Evolutionary conservation across 148 eudicot species (phyloP).

Genomic region (Rhododendron williamsianum): DNA sequence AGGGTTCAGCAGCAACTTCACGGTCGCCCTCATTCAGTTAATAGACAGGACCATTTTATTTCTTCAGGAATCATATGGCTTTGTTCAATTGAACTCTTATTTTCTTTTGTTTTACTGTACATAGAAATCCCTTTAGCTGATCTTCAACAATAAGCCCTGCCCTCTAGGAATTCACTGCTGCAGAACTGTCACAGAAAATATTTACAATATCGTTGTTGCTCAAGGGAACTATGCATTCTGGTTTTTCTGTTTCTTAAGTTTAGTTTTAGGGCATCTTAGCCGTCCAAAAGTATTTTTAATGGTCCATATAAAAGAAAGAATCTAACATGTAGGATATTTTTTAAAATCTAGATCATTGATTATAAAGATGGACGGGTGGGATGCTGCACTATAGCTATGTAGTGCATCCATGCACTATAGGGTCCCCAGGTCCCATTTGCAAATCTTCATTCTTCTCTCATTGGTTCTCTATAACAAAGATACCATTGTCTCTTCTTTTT

Average conservation of each 20-base stretch:
- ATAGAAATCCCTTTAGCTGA: not conserved
- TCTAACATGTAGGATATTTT: no score
- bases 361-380: no score
- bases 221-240: not conserved
- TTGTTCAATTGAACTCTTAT: not conserved
- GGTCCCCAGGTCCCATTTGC: no score
- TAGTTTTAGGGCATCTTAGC: not conserved
- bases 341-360: no score
- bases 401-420: no score
- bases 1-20: slow-evolving; percentile 49
- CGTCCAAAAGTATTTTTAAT: no score
- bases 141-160: not conserved
- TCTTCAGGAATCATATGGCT: not conserved
- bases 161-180: not conserved
- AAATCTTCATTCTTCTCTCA: no score
- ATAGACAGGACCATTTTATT: not conserved
- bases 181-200: not conserved
- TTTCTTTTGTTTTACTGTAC: not conserved
- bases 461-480: no score
- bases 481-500: no score
- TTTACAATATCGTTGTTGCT: not conserved
- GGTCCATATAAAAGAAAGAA: no score
- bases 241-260: not conserved
- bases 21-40: slow-evolving; percentile 16
- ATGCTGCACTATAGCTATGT: no score